Conservation (phyloP, 129 eudicot species). For the Dittrichia graveolens region DNA sequence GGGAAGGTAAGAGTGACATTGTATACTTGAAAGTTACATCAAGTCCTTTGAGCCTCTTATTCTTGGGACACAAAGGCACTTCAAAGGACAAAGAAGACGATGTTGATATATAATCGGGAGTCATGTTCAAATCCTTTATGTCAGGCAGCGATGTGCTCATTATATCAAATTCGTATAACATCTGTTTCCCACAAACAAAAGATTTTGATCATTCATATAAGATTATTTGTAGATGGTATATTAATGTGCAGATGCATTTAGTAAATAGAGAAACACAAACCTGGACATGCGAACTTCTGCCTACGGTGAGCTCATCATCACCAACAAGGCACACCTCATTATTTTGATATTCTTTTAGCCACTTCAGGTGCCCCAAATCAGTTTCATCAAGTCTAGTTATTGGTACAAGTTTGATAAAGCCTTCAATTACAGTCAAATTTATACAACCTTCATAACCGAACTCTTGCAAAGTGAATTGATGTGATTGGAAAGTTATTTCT, state of each 20-base stretch:
- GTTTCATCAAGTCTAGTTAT: constrained; percentile 10
- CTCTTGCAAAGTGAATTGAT: constrained; percentile 29
- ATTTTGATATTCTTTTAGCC: constrained; percentile 33
- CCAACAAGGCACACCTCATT: constrained; percentile 18
- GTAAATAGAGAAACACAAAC: constrained; percentile 1
- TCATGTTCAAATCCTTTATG: constrained; percentile 25
- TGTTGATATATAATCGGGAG: not conserved
- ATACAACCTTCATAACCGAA: constrained; percentile 31
- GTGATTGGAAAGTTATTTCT: constrained; percentile 12
- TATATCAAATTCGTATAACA: constrained; percentile 37
- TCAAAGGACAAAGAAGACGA: constrained; percentile 27
- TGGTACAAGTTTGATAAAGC: constrained; percentile 26
- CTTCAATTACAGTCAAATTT: constrained; percentile 26
- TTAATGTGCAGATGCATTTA: not conserved
- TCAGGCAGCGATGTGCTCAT: constrained; percentile 32
- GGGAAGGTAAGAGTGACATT: not conserved
- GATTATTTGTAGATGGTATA: too few relatives aligned
- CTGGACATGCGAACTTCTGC: constrained; percentile 21
- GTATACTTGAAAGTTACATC: constrained; percentile 19
- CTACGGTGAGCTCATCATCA: constrained; percentile 25
- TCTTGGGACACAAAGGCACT: constrained; percentile 24
- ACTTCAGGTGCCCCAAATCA: constrained; percentile 33
- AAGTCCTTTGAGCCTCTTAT: constrained; percentile 28
- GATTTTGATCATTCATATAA: not conserved
- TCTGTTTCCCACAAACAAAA: constrained; percentile 21